Evolutionary conservation across 2,329 filamentous ascomycete genomes (phyloP), one percentile per base, ranked within the genome.

Genomic region (Ceratocystis papillata): DNA sequence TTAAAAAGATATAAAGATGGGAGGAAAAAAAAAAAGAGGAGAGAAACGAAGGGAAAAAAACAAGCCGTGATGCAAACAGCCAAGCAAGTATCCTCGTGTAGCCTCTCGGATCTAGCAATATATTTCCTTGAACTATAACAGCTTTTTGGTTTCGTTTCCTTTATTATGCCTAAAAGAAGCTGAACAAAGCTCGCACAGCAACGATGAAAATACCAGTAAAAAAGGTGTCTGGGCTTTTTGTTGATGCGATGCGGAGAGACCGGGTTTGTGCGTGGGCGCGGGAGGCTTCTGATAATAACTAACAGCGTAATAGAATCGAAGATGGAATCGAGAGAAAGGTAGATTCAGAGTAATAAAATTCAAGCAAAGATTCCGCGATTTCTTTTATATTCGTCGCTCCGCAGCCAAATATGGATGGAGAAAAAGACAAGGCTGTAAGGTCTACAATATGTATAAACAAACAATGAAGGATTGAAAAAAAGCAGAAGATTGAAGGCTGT

Each of bases 51-150:
- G 48, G 5, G 5, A 15, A 25, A 53, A 53, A 53, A 25, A 53
- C 3, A 41, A 37, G 44, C 48, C 15, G 53, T 59, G 53, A 59
- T 59, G 53, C 53, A 59, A 59, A 59, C 53, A 59, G 53, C 28
- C 7, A 30, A 41, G 37, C 37, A 41, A 41, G 37, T 41, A 2
- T 41, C 37, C 10, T 12, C 37, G 37, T 41, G 37, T 41, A 12
- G 8, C 37, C 37, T 41, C 37, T 41, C 37, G 37, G 37, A 41
- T 12, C 37, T 41, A 41, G 10, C 8, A 41, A 3, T 41, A 50
- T 50, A 50, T 50, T 50, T 22, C 46, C n/a, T n/a, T 8, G 46
- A 50, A 20, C 17, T 50, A 8, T 41, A 41, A 41, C 10, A 41
- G 37, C 3, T 41, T 50, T 50, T 50, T 50, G 46, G 17, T 10